These are phyloP conservation scores for Trichosporon inkin DNA, from an alignment of 1,284 basidiomycete genomes.

Conservation along the genomic window DNA sequence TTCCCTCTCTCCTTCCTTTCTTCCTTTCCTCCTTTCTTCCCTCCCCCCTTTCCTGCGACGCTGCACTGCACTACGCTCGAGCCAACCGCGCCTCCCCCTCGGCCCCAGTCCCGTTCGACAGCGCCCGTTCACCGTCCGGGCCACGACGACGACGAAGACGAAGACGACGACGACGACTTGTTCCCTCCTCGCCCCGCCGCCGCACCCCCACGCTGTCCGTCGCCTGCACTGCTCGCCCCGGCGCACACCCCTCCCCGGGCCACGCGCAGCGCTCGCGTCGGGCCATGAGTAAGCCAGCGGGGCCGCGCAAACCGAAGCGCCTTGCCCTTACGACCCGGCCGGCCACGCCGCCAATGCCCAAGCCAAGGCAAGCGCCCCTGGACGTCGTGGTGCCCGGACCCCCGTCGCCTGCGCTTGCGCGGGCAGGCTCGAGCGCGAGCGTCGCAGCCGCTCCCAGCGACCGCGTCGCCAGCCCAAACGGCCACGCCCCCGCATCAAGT, in stretches of 20 bases:
- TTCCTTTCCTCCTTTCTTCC: not conserved
- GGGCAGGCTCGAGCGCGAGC: conserved; percentile 21
- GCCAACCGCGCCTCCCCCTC: not conserved
- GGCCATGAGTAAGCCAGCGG: conserved; percentile 8
- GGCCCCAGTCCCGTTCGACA: not conserved
- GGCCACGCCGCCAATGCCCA: conserved; percentile 7
- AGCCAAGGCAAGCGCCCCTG: not conserved
- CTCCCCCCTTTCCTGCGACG: not conserved
- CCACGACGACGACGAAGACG: not conserved
- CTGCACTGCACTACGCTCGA: conserved; percentile 2
- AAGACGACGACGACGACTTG: not conserved
- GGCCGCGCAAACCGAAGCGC: conserved; percentile 6
- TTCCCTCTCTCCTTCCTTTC: too few relatives aligned
- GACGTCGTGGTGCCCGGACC: conserved; percentile 18
- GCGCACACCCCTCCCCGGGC: not conserved
- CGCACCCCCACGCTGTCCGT: too few relatives aligned
- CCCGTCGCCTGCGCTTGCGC: conserved; percentile 5
- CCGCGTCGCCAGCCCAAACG: not conserved
- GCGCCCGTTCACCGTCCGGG: not conserved
- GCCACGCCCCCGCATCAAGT: not conserved
- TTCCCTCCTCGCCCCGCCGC: too few relatives aligned
- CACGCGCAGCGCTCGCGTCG: conserved; percentile 6
- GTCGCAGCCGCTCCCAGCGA: not conserved
- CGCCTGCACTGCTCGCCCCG: not conserved
- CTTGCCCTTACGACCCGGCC: conserved; percentile 4